Evolutionary conservation across 345 rosid species (phyloP), one percentile per base, ranked within the genome.

Genomic region (Leavenworthia alabamica): DNA sequence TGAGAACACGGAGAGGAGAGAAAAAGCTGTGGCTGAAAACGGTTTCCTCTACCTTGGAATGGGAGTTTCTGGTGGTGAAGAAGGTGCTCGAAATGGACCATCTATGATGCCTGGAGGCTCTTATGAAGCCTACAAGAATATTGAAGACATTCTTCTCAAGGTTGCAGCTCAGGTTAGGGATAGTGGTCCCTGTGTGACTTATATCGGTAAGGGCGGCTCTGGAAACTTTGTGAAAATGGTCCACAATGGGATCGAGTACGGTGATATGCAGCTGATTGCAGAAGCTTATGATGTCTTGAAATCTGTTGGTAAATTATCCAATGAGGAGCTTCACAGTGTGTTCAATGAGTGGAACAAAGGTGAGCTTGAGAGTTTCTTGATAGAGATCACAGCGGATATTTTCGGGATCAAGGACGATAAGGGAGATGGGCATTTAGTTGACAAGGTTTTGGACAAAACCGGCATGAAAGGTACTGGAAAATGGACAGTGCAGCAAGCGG

Each of bases 401-500:
- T 92, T 92, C 69, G 83, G 80, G 48, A 83, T 92, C 62, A 82
- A 82, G 77, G 95, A 92, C 40, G 93, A 86, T 20, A 84, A 82
- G 75, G 95, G 85, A 35, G 93, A 88, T 12, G 98, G 98, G 6
- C 60, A 84, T 66, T 74, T 92, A 77, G 98, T 88, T 49, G 98
- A 88, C 62, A 88, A 92, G 79, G 95, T 92, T 46, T 71, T 92
- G 74, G 98, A 92, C 76, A 92, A 88, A 81, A 88, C 95, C 0
- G 96, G 98, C 33, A 91, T 91, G 98, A 91, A 91, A 69, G 98
- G 96, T 62, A 91, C 98, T 4, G 96, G 98, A 2, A 88, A 92
- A 78, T 88, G 98, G 98, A 92, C 98, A 0, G 98, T 92, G 12
- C 98, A 92, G 67, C 98, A 92, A 78, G 98, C 98, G 15, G 98